These are phyloP conservation scores for Colletotrichum eleusines DNA, from an alignment of 2,329 filamentous ascomycete genomes.

Conservation along the genomic window DNA sequence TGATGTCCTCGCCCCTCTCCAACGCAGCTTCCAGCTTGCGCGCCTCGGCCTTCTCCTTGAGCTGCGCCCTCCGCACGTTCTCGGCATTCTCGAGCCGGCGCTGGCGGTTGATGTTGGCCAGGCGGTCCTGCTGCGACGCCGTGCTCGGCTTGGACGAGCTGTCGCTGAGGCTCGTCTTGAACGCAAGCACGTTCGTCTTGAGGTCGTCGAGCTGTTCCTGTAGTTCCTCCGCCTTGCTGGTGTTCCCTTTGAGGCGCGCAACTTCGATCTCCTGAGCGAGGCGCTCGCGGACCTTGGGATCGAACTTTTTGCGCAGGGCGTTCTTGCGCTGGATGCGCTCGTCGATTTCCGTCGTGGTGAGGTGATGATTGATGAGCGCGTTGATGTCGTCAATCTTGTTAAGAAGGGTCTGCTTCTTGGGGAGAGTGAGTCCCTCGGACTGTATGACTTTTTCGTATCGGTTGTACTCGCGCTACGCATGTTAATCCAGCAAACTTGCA, in stretches of 20 bases:
- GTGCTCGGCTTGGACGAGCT: constrained; percentile 65
- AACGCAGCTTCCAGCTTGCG: constrained; percentile 71
- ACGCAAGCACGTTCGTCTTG: constrained; percentile 78
- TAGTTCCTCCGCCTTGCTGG: constrained; percentile 65
- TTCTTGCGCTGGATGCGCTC: constrained; percentile 81
- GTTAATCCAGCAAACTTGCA: constrained; percentile 8
- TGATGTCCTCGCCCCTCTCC: constrained; percentile 71
- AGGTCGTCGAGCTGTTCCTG: constrained; percentile 73
- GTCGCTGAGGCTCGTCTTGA: constrained; percentile 71
- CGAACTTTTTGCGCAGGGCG: constrained; percentile 74
- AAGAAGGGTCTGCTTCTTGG: constrained; percentile 76
- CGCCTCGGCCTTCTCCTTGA: constrained; percentile 78
- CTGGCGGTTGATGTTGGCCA: constrained; percentile 84
- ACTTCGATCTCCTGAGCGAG: constrained; percentile 74
- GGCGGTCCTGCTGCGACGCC: constrained; percentile 80
- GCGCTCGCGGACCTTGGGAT: constrained; percentile 75
- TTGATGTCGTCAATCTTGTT: constrained; percentile 87
- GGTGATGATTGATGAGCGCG: constrained; percentile 79
- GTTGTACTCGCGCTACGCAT: constrained; percentile 76
- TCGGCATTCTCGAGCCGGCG: constrained; percentile 90
- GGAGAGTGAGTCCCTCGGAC: constrained; percentile 78
- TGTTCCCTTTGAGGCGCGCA: constrained; percentile 73
- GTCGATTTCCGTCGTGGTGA: constrained; percentile 86
- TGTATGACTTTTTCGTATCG: constrained; percentile 82
- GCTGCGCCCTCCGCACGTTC: constrained; percentile 88